A percentile compares a stretch with the other conserved stretches of the same genome.
Evolutionary conservation across 257 asterid species (phyloP).

Genomic region (Ilex asprella): DNA sequence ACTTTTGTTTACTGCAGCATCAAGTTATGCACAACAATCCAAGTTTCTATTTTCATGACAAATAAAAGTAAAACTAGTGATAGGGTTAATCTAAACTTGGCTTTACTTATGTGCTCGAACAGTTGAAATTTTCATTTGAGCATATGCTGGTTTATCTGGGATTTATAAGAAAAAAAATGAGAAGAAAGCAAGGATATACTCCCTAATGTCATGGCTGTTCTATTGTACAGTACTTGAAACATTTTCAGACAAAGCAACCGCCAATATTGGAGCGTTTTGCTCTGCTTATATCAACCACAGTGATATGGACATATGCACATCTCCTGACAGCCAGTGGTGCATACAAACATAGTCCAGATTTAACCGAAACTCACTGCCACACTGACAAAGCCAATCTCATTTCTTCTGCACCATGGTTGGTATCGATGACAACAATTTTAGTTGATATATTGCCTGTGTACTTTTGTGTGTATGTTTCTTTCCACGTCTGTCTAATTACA

Average conservation of each 20-base stretch:
- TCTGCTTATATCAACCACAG: constrained; percentile 56
- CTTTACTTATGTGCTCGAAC: no score
- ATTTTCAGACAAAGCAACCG: constrained; percentile 59
- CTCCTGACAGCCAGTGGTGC: constrained; percentile 96
- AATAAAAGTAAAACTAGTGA: no score
- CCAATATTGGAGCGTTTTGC: constrained; percentile 85
- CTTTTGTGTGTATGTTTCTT: not conserved
- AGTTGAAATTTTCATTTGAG: no score
- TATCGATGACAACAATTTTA: constrained; percentile 2
- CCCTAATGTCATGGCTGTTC: not conserved
- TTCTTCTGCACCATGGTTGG: constrained; percentile 87
- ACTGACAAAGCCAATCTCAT: constrained; percentile 82
- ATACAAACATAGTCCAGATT: constrained; percentile 69
- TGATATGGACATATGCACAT: constrained; percentile 97
- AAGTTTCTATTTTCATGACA: no score
- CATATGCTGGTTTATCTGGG: no score
- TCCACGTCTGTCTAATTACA: not conserved
- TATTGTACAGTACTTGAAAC: constrained; percentile 65
- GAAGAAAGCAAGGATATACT: not conserved
- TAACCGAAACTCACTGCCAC: constrained; percentile 68
- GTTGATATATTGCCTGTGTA: not conserved
- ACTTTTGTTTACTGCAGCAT: no score
- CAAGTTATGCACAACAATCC: no score
- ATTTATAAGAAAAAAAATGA: no score
- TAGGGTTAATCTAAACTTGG: no score